These are phyloP conservation scores for Euphorbia celastroides DNA, from an alignment of 441 rosid genomes.

Conservation along the genomic window DNA sequence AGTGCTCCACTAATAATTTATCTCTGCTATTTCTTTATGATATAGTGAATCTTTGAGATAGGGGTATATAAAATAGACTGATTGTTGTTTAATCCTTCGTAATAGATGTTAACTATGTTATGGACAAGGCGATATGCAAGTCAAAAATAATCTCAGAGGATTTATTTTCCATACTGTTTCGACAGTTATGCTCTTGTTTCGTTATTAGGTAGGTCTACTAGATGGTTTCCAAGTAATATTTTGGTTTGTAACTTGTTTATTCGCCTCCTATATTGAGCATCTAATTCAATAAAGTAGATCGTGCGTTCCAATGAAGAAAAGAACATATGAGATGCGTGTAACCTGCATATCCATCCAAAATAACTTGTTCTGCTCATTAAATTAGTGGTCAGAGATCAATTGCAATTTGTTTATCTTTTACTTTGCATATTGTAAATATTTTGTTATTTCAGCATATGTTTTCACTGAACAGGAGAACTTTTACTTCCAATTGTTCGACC, in stretches of 20 bases:
- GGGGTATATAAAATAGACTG: neutral
- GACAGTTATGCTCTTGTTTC: neutral
- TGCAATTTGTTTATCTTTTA: neutral
- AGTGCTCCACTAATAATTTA: neutral
- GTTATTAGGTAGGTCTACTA: neutral
- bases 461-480: neutral
- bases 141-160: neutral
- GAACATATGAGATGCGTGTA: neutral
- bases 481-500: neutral
- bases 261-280: neutral
- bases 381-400: neutral
- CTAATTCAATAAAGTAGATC: neutral
- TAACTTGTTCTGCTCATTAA: neutral
- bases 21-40: neutral
- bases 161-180: neutral
- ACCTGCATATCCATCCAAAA: neutral
- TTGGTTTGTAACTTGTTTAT: neutral
- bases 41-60: neutral
- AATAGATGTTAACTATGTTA: neutral
- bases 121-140: neutral
- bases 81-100: neutral
- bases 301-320: neutral
- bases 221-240: neutral
- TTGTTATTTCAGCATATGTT: constrained; percentile 12
- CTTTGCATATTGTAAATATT: constrained; percentile 1